Conservation (phyloP, 192 early-diverging fungal genomes). For the Coemansia brasiliensis region DNA sequence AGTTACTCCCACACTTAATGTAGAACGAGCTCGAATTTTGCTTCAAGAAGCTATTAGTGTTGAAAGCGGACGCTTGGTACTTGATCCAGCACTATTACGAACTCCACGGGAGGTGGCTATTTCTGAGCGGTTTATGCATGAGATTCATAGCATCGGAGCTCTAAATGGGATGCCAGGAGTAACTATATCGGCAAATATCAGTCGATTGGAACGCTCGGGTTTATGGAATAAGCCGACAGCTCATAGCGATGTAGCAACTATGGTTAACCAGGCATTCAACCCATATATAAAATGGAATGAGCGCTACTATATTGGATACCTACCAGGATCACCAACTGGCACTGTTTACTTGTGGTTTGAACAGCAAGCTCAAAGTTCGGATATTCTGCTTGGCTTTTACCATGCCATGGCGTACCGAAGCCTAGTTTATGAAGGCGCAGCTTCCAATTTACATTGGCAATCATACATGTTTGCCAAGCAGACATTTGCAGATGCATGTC, state of each 20-base stretch:
- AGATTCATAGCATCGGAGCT: slow-evolving; percentile 15
- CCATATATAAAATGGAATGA: background rate
- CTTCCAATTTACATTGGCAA: background rate
- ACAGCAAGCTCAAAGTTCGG: slow-evolving; percentile 10
- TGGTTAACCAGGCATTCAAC: slow-evolving; percentile 23
- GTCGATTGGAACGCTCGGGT: background rate
- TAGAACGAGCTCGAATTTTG: slow-evolving; percentile 32
- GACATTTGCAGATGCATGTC: slow-evolving; percentile 21
- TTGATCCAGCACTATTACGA: slow-evolving; percentile 17
- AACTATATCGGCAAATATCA: slow-evolving; percentile 14
- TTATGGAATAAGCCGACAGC: background rate
- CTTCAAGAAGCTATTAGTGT: slow-evolving; percentile 14
- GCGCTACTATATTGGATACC: slow-evolving; percentile 32
- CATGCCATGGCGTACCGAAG: slow-evolving; percentile 20
- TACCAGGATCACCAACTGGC: slow-evolving; percentile 1
- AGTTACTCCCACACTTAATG: slow-evolving; percentile 36
- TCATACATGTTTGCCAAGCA: slow-evolving; percentile 25
- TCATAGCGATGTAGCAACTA: background rate
- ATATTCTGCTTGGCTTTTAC: slow-evolving; percentile 37
- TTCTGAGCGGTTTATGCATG: slow-evolving; percentile 41
- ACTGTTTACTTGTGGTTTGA: slow-evolving; percentile 33
- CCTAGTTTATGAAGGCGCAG: slow-evolving; percentile 5
- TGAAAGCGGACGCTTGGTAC: background rate
- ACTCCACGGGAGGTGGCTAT: slow-evolving; percentile 34
- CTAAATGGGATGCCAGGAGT: slow-evolving; percentile 19